Conservation (phyloP, 176 grass and related monocot species). For the Oryza coarctata region DNA sequence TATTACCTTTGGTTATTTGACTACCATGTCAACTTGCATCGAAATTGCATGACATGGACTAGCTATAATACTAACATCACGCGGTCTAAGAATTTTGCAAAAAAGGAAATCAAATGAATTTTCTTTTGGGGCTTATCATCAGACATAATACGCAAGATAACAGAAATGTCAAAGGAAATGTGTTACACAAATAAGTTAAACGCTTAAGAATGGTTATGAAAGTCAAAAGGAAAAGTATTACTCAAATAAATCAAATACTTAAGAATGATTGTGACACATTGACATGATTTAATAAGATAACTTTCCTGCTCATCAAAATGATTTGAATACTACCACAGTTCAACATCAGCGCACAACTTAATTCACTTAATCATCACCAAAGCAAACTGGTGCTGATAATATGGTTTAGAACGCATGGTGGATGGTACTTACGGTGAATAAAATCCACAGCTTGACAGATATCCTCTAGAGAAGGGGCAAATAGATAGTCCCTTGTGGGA, state of each 20-base stretch:
- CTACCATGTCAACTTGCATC: not conserved
- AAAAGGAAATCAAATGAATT: not conserved
- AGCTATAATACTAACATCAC: not conserved
- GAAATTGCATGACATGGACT: not conserved
- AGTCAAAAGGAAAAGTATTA: not conserved
- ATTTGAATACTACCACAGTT: not conserved
- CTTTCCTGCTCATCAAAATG: not conserved
- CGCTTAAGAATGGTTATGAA: not conserved
- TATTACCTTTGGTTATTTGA: not conserved
- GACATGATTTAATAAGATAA: conserved; percentile 6
- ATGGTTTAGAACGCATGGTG: not conserved
- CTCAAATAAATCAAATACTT: not conserved
- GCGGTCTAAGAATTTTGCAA: not conserved
- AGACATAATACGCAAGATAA: not conserved
- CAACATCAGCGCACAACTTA: not conserved
- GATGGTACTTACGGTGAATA: conserved; percentile 63
- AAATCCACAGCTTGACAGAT: conserved; percentile 83
- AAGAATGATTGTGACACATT: not conserved
- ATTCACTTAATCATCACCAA: not conserved
- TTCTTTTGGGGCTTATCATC: not conserved
- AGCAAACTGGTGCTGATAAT: not conserved
- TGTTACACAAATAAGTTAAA: not conserved
- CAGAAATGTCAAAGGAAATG: conserved; percentile 8
- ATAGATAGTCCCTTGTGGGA: conserved; percentile 90
- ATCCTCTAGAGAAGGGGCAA: conserved; percentile 69